These are phyloP conservation scores for Phialophora chinensis DNA, from an alignment of 2,329 filamentous ascomycete species.

Conservation along the genomic window DNA sequence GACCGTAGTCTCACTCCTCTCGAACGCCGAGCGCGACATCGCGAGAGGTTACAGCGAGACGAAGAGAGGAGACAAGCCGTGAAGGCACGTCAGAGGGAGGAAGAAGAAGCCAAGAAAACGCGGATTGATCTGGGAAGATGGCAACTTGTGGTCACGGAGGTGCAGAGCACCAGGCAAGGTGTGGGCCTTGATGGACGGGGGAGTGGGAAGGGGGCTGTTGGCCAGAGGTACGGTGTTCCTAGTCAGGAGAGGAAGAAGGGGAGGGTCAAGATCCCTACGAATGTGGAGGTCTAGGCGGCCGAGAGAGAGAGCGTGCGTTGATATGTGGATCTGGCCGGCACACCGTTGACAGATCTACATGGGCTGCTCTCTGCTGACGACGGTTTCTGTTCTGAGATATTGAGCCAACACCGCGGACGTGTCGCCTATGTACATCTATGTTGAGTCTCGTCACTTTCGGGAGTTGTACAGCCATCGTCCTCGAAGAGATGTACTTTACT, in stretches of 20 bases:
- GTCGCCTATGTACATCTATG: background rate
- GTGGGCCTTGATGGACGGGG: slow-evolving; percentile 62
- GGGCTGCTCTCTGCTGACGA: background rate
- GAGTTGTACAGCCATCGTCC: background rate
- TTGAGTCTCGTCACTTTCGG: background rate
- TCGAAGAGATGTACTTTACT: background rate
- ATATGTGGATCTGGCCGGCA: background rate
- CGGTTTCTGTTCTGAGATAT: background rate
- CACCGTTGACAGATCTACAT: background rate
- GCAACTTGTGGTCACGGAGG: slow-evolving; percentile 66
- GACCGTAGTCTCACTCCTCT: slow-evolving; percentile 45
- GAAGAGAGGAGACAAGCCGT: slow-evolving; percentile 51
- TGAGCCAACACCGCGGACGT: background rate
- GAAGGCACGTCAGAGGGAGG: slow-evolving; percentile 51
- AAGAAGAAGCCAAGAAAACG: slow-evolving; percentile 44
- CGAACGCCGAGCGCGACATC: slow-evolving; percentile 50
- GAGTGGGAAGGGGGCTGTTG: slow-evolving; percentile 55
- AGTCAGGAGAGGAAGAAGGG: slow-evolving; percentile 68
- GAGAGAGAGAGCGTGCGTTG: background rate
- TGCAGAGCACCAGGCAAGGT: slow-evolving; percentile 59
- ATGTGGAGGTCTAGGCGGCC: slow-evolving; percentile 55
- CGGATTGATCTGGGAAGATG: slow-evolving; percentile 56
- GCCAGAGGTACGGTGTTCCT: slow-evolving; percentile 67
- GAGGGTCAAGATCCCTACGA: slow-evolving; percentile 67
- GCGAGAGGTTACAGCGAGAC: slow-evolving; percentile 51